These are phyloP conservation scores for Pleurotus cornucopiae DNA, from an alignment of 768 basidiomycete genomes.

Conservation along the genomic window DNA sequence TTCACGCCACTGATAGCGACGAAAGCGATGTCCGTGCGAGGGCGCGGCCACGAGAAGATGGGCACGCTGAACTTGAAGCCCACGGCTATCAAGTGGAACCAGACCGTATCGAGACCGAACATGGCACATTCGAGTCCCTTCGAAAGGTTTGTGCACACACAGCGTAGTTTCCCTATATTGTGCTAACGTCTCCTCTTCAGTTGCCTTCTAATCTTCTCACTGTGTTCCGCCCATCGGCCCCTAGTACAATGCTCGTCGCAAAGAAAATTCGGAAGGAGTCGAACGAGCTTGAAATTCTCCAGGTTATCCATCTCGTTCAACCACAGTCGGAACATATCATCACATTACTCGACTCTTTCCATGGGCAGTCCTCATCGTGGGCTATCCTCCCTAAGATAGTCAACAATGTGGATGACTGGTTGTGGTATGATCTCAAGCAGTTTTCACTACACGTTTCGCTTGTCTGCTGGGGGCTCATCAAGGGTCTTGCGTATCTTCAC, in stretches of 20 bases:
- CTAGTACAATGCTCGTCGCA: not conserved
- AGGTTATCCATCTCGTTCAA: not conserved
- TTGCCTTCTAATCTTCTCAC: constrained; percentile 3
- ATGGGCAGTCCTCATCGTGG: not conserved
- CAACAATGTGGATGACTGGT: not conserved
- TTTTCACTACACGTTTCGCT: not conserved
- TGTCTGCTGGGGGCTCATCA: not conserved
- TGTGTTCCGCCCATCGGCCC: not conserved
- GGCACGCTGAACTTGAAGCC: not conserved
- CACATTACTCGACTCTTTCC: constrained; percentile 7
- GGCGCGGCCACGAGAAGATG: too few species aligned
- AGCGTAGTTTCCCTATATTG: not conserved
- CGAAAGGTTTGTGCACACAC: not conserved
- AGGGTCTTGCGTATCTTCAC: constrained; percentile 50
- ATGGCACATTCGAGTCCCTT: not conserved
- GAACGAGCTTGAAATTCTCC: constrained; percentile 9
- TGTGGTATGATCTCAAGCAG: not conserved
- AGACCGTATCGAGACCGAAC: not conserved
- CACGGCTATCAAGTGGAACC: constrained; percentile 5
- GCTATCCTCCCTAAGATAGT: constrained; percentile 3
- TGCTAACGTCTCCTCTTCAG: not conserved
- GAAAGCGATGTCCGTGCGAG: too few species aligned
- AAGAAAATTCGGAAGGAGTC: constrained; percentile 7
- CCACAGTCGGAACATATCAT: constrained; percentile 5
- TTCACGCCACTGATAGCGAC: too few species aligned